Evolutionary conservation across 139 green algal species (phyloP).

Genomic region (Tetraselmis striata): DNA sequence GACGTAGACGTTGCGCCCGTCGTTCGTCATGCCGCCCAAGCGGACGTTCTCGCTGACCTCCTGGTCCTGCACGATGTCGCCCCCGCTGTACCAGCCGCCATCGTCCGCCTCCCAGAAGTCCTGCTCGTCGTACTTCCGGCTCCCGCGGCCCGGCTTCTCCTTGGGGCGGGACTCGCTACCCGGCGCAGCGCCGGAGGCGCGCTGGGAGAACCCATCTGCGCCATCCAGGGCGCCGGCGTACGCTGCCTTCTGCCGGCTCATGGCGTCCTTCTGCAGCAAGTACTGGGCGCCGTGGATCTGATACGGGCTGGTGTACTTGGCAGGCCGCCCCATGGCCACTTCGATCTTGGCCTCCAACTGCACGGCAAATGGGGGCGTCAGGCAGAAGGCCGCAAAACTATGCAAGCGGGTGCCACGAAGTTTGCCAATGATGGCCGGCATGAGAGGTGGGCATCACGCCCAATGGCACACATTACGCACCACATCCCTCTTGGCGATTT

Average conservation of each 20-base stretch:
- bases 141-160: neutral
- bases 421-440: too few relatives aligned
- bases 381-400: too few relatives aligned
- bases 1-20: neutral
- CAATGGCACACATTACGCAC: too few relatives aligned
- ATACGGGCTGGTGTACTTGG: neutral
- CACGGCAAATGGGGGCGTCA: too few relatives aligned
- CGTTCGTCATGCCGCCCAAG: neutral
- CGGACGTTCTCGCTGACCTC: neutral
- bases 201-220: neutral
- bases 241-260: neutral
- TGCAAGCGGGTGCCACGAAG: too few relatives aligned
- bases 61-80: neutral
- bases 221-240: neutral
- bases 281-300: neutral
- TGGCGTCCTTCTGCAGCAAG: neutral
- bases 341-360: neutral
- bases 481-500: neutral
- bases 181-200: too few relatives aligned
- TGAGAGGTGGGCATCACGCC: too few relatives aligned
- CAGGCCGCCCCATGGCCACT: neutral
- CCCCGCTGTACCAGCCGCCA: neutral
- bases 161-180: neutral
- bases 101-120: neutral
- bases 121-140: neutral